Conservation (phyloP, 805 yeast species). For the Candida ficus region DNA sequence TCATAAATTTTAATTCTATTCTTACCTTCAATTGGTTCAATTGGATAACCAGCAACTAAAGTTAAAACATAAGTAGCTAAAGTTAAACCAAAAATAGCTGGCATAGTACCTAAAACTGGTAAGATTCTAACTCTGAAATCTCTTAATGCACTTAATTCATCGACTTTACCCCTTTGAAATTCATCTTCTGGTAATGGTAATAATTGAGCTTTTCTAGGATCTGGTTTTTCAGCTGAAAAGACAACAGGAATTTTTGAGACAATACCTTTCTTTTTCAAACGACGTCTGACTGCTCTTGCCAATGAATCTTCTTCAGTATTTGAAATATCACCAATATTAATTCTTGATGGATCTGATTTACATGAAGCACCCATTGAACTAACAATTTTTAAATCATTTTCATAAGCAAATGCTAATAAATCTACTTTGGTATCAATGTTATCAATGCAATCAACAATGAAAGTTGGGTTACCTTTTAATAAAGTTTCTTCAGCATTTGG, state of each 20-base stretch:
- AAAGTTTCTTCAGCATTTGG: slow-evolving; percentile 60
- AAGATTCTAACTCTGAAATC: slow-evolving; percentile 91
- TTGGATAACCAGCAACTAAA: slow-evolving; percentile 78
- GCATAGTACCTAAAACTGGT: slow-evolving; percentile 96
- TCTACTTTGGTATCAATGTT: slow-evolving; percentile 97
- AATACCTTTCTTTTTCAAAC: slow-evolving; percentile 77
- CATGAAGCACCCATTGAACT: slow-evolving; percentile 98
- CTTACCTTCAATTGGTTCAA: slow-evolving; percentile 88
- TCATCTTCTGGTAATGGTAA: slow-evolving; percentile 84
- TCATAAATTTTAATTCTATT: slow-evolving; percentile 84
- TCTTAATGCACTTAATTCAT: slow-evolving; percentile 77
- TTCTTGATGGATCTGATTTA: slow-evolving; percentile 90
- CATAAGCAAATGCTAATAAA: slow-evolving; percentile 66
- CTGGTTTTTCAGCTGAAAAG: slow-evolving; percentile 94
- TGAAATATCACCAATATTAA: slow-evolving; percentile 84
- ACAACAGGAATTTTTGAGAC: slow-evolving; percentile 75
- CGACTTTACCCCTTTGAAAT: slow-evolving; percentile 74
- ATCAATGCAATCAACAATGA: slow-evolving; percentile 92
- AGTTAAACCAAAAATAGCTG: slow-evolving; percentile 91
- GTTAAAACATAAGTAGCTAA: slow-evolving; percentile 82
- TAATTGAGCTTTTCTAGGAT: slow-evolving; percentile 84
- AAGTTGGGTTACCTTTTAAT: slow-evolving; percentile 56
- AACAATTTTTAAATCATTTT: slow-evolving; percentile 58
- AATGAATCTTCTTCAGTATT: slow-evolving; percentile 92
- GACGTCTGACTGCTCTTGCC: slow-evolving; percentile 80